These are phyloP conservation scores for Mucor velutinosus DNA, from an alignment of 371 early-diverging fungal species.

Conservation along the genomic window DNA sequence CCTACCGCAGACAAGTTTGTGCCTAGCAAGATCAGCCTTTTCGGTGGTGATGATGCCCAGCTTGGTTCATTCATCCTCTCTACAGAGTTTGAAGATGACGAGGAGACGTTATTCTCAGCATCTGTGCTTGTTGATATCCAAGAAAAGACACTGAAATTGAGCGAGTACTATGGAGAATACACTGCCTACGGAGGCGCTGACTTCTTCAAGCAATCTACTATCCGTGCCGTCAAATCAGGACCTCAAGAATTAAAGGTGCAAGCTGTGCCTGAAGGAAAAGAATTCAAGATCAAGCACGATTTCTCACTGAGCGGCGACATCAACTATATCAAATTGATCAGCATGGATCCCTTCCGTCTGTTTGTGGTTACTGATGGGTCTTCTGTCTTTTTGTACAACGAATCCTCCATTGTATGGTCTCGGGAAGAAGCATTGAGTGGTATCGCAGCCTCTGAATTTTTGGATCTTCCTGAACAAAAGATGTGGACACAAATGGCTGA, in stretches of 20 bases:
- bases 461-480: conserved; percentile 81
- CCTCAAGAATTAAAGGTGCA: conserved; percentile 12
- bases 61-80: conserved; percentile 11
- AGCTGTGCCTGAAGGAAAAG: conserved; percentile 12
- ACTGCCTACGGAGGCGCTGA: conserved; percentile 25
- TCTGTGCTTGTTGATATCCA: conserved; percentile 24
- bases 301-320: conserved; percentile 47
- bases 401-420: conserved; percentile 63
- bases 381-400: conserved; percentile 58
- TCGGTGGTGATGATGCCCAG: conserved; percentile 6
- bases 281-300: conserved; percentile 33
- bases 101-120: conserved; percentile 4
- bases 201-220: conserved; percentile 10
- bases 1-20: conserved; percentile 18
- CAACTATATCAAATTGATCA: conserved; percentile 26
- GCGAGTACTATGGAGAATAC: conserved; percentile 29
- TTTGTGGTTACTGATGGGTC: conserved; percentile 59
- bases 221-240: conserved; percentile 13
- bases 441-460: conserved; percentile 68
- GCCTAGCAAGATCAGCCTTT: conserved; percentile 13
- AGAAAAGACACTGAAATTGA: conserved; percentile 13
- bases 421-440: conserved; percentile 85
- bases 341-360: conserved; percentile 26
- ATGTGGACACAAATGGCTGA: conserved; percentile 77
- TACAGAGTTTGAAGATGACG: conserved; percentile 12